These are phyloP conservation scores for Solanum sparsipilum DNA, from an alignment of 257 asterid genomes.

Conservation along the genomic window DNA sequence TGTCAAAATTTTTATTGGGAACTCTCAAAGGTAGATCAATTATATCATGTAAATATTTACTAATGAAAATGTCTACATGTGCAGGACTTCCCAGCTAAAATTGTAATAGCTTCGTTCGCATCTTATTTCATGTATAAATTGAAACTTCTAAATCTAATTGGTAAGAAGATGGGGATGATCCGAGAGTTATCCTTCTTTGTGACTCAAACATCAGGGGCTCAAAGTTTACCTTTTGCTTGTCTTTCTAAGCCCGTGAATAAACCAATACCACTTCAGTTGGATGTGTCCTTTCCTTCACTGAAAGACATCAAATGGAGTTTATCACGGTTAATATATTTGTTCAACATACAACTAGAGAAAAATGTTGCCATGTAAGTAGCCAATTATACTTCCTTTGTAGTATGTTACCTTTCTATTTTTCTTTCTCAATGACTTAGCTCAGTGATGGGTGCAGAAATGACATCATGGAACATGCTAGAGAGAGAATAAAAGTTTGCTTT, in stretches of 20 bases:
- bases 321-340: conserved; percentile 68
- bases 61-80: conserved; percentile 5
- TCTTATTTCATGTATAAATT: conserved; percentile 38
- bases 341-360: conserved; percentile 88
- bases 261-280: conserved; percentile 88
- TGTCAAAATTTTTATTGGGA: neutral
- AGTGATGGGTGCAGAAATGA: neutral
- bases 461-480: neutral
- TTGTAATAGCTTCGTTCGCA: conserved; percentile 39
- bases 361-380: conserved; percentile 84
- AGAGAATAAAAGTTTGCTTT: neutral
- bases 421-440: neutral
- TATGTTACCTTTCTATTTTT: neutral
- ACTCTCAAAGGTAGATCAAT: neutral
- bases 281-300: conserved; percentile 66
- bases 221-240: conserved; percentile 68
- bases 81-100: conserved; percentile 51
- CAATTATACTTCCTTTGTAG: neutral
- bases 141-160: conserved; percentile 21
- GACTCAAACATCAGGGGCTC: conserved; percentile 36
- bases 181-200: conserved; percentile 30
- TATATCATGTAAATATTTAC: conserved; percentile 3
- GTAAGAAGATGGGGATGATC: conserved; percentile 22
- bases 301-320: conserved; percentile 71
- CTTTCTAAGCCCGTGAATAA: conserved; percentile 65